Evolutionary conservation across 2,329 filamentous ascomycete genomes (phyloP).

Genomic region (Penicillium vulpinum): DNA sequence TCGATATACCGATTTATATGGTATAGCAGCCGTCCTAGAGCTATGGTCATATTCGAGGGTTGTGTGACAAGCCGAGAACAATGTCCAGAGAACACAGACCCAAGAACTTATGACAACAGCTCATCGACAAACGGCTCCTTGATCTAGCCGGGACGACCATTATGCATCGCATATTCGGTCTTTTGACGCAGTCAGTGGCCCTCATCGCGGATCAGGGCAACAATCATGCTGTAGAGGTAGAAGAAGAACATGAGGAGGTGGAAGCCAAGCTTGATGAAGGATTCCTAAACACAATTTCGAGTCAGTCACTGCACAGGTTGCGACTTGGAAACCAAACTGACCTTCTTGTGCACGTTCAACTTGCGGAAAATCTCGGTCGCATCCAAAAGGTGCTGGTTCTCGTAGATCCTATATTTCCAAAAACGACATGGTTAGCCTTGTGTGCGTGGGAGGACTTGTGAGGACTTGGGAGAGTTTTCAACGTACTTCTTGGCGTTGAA

Average conservation of each 20-base stretch:
- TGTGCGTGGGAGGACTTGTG: conserved; percentile 2
- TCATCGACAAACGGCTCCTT: conserved; percentile 6
- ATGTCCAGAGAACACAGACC: background rate
- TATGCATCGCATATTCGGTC: conserved; percentile 43
- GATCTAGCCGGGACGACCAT: conserved; percentile 30
- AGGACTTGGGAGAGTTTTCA: background rate
- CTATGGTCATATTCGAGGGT: background rate
- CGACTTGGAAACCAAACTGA: conserved; percentile 36
- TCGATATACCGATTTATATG: conserved; percentile 13
- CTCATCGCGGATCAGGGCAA: conserved; percentile 95
- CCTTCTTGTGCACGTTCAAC: conserved; percentile 98
- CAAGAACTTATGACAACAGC: background rate
- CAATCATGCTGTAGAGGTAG: conserved; percentile 99
- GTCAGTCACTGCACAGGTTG: conserved; percentile 8
- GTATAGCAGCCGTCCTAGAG: conserved; percentile 1
- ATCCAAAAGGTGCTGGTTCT: conserved; percentile 95
- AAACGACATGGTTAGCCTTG: conserved; percentile 23
- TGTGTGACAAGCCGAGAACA: background rate
- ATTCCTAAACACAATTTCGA: conserved; percentile 66
- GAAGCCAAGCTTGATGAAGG: conserved; percentile 98
- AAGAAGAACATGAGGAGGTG: conserved; percentile 99
- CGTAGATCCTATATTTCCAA: conserved; percentile 71
- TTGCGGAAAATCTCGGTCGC: conserved; percentile 99
- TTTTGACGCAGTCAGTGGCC: conserved; percentile 63
- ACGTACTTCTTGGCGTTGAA: conserved; percentile 98